Evolutionary conservation across 108 stramenopile species (phyloP).

Genomic region (Aureococcus anophagefferens): DNA sequence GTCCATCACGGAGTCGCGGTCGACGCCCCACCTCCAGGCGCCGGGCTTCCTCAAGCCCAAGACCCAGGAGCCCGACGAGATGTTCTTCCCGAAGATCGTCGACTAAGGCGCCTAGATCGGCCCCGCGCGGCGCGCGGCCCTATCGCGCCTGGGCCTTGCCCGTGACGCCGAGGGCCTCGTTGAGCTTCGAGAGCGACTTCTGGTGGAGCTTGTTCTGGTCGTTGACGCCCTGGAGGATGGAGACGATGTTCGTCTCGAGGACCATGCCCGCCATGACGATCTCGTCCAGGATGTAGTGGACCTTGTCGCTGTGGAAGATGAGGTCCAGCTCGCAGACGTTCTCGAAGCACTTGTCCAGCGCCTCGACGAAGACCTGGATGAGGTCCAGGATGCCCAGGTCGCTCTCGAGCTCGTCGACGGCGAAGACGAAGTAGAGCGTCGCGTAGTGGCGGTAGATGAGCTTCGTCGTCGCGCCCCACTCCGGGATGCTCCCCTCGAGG

Average conservation of each 20-base stretch:
- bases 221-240: conserved; percentile 77
- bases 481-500: conserved; percentile 84
- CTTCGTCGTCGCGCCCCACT: conserved; percentile 93
- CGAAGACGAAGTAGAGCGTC: conserved; percentile 97
- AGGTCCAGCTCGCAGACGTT: conserved; percentile 99
- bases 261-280: conserved; percentile 99
- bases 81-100: too few relatives aligned
- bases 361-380: conserved; percentile 99
- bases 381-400: conserved; percentile 98
- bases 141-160: too few relatives aligned
- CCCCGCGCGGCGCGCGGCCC: too few relatives aligned
- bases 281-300: conserved; percentile 81
- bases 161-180: too few relatives aligned
- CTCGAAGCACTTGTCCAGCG: conserved; percentile 96
- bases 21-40: too few relatives aligned
- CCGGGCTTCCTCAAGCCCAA: too few relatives aligned
- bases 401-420: conserved; percentile 88
- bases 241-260: conserved; percentile 88
- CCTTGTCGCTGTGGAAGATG: conserved; percentile 94
- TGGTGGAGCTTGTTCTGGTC: conserved; percentile 84
- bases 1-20: too few relatives aligned
- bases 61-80: too few relatives aligned
- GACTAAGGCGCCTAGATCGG: too few relatives aligned
- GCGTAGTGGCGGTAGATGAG: conserved; percentile 98
- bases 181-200: background rate